Evolutionary conservation across 2,329 filamentous ascomycete species (phyloP).

Genomic region (Clarireedia hainanense): DNA sequence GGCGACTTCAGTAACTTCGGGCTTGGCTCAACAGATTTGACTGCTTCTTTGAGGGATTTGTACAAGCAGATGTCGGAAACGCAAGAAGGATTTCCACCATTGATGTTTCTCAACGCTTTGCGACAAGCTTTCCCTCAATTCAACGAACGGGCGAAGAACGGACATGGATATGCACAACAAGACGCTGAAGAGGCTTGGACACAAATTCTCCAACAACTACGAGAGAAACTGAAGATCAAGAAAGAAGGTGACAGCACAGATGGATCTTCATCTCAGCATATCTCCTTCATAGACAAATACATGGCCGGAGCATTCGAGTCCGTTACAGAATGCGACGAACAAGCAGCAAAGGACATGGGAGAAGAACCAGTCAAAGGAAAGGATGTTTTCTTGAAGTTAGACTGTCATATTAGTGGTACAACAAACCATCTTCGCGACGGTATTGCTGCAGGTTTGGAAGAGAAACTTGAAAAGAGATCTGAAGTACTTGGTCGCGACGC

Average conservation of each 20-base stretch:
- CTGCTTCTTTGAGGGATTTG: constrained; percentile 68
- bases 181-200: constrained; percentile 98
- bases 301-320: constrained; percentile 77
- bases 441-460: constrained; percentile 70
- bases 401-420: constrained; percentile 84
- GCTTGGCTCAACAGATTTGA: constrained; percentile 56
- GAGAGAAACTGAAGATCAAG: constrained; percentile 66
- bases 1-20: constrained; percentile 38
- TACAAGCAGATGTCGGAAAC: constrained; percentile 88
- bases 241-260: constrained; percentile 41
- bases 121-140: constrained; percentile 84
- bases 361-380: constrained; percentile 61
- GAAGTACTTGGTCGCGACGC: constrained; percentile 69
- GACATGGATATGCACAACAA: constrained; percentile 87
- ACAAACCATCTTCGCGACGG: constrained; percentile 91
- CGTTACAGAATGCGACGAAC: constrained; percentile 75
- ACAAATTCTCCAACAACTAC: constrained; percentile 79
- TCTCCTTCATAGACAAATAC: constrained; percentile 83
- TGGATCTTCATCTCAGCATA: constrained; percentile 40
- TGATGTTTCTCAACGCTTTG: constrained; percentile 74
- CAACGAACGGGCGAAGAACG: constrained; percentile 76
- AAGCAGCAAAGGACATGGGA: constrained; percentile 63
- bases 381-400: constrained; percentile 83
- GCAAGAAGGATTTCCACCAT: constrained; percentile 76
- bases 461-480: constrained; percentile 88